Evolutionary conservation across 192 early-diverging fungal species (phyloP).

Genomic region (Linnemannia hyalina): DNA sequence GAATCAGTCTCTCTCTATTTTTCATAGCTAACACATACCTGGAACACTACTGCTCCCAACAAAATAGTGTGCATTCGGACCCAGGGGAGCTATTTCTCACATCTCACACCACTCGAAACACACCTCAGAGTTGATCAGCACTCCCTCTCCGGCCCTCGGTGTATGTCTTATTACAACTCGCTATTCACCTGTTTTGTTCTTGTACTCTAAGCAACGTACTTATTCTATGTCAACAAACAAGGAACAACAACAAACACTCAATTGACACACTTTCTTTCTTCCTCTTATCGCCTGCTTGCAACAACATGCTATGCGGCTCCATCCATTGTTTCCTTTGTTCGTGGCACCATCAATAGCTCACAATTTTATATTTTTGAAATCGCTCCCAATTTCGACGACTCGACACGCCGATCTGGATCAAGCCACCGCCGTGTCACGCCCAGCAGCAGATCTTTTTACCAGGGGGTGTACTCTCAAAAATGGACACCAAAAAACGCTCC

Average conservation of each 20-base stretch:
- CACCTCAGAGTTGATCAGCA: too few relatives aligned
- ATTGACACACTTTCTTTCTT: neutral
- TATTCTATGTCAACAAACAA: too few relatives aligned
- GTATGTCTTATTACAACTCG: too few relatives aligned
- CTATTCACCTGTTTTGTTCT: too few relatives aligned
- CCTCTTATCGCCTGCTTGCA: neutral
- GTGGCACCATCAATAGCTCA: neutral
- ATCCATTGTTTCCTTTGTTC: neutral
- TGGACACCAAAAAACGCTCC: slow-evolving; percentile 55
- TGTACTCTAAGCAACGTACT: too few relatives aligned
- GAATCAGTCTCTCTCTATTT: neutral
- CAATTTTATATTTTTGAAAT: neutral
- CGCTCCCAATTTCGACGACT: neutral
- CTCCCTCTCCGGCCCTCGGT: too few relatives aligned
- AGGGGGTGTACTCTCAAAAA: neutral
- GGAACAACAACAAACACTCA: too few relatives aligned
- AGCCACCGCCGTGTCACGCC: slow-evolving; percentile 2
- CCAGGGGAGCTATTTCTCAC: too few relatives aligned
- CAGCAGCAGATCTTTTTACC: neutral
- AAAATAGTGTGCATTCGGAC: too few relatives aligned
- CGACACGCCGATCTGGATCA: slow-evolving; percentile 7
- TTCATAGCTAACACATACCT: neutral
- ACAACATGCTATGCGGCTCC: neutral
- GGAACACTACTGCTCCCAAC: neutral
- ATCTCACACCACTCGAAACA: too few relatives aligned